Evolutionary conservation across 495 filamentous ascomycete species (phyloP).

Genomic region (Aspergillus sclerotiicarbonarius): DNA sequence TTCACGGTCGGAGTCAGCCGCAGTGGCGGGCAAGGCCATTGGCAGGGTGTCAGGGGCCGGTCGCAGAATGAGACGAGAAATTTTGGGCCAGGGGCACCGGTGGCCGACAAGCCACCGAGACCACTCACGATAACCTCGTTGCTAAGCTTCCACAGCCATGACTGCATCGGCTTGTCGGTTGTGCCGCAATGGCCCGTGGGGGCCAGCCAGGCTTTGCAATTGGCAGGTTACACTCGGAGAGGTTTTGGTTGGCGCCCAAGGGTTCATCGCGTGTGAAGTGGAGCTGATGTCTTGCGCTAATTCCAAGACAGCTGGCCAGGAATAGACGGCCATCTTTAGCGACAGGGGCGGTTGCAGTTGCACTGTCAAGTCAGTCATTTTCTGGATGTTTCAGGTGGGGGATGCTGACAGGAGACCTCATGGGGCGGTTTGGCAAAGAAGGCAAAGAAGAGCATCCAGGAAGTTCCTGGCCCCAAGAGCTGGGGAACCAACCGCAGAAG

Average conservation of each 20-base stretch:
- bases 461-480: not conserved
- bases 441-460: not conserved
- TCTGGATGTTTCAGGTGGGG: not conserved
- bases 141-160: slow-evolving; percentile 5
- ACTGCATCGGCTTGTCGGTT: not conserved
- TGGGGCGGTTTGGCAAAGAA: not conserved
- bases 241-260: not conserved
- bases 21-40: not conserved
- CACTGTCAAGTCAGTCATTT: not conserved
- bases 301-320: not conserved
- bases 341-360: not conserved
- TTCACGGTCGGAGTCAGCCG: not conserved
- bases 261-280: not conserved
- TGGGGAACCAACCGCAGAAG: not conserved
- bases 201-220: not conserved
- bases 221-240: not conserved
- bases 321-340: not conserved
- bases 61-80: not conserved
- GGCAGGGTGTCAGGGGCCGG: not conserved
- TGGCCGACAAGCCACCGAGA: too few species aligned
- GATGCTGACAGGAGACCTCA: not conserved
- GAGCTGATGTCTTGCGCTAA: not conserved
- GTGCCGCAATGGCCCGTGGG: slow-evolving; percentile 4
- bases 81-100: not conserved
- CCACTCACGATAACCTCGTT: slow-evolving; percentile 1